Base-by-base conservation (phyloP, 768 basidiomycete genomes). In the Infundibulicybe gibba region DNA sequence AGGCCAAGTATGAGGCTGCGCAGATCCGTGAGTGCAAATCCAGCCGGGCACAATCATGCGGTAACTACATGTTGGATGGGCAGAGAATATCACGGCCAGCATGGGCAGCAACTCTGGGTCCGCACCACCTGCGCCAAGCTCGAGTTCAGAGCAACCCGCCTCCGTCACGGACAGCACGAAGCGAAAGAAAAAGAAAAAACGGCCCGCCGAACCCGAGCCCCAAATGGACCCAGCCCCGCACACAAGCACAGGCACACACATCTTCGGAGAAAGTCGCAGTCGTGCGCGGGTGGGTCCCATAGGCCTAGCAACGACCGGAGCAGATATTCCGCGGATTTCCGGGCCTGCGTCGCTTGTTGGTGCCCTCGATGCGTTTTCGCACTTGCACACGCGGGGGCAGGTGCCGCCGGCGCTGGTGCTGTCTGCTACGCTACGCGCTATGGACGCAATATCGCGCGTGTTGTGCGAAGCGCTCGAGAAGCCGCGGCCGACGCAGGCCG, bases 1-100 rank as follows among this genome's bases (percentile, higher is more conserved):
- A 69, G 49, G 61, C 58, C 44, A 63, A 68, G 49, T 68, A 71
- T 38, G 74, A 76, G 8, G 55, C 58, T 1, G 69, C 73, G 50
- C 68, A 65, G 53, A 66, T 71, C 33, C 69, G 76, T 77, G 52
- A 31, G 69, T 56, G 15, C 25, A n/a, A n/a, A n/a, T n/a, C n/a
- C n/a, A n/a, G n/a, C n/a, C n/a, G n/a, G n/a, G n/a, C n/a, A n/a
- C n/a, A n/a, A n/a, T n/a, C n/a, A n/a, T n/a, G n/a, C n/a, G n/a
- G n/a, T n/a, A n/a, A n/a, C n/a, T n/a, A n/a, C n/a, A n/a, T n/a
- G n/a, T n/a, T 4, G 14, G 10, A 38, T 38, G 14, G 3, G 35
- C 10, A 38, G 17, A n/a, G 3, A 10, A 14, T 38, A 38, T 38
- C 4, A n/a, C 10, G 17, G n/a, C 17, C 35, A n/a, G 17, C 10